Conservation (phyloP, 768 basidiomycete species). For the Boletus edulis region DNA sequence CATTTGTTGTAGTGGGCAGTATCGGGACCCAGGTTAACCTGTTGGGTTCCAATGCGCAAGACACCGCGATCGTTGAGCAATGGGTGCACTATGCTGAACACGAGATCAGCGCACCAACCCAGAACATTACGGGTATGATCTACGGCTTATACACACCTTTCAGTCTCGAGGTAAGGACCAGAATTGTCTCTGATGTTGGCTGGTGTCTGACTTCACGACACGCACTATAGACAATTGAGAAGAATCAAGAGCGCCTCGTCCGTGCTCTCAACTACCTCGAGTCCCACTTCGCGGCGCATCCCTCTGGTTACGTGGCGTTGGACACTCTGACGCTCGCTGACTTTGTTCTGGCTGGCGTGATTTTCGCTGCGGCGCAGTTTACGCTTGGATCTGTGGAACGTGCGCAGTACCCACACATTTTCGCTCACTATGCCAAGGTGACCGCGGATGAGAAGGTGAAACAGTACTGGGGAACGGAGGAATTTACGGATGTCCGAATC, state of each 20-base stretch:
- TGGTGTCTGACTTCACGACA: not conserved
- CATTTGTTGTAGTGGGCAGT: conserved; percentile 7
- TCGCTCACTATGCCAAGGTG: conserved; percentile 21
- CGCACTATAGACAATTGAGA: not conserved
- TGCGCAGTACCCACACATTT: conserved; percentile 12
- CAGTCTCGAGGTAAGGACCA: conserved; percentile 3
- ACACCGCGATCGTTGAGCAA: conserved; percentile 10
- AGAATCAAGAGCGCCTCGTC: not conserved
- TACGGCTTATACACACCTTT: conserved; percentile 3
- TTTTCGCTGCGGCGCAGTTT: not conserved
- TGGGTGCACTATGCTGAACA: conserved; percentile 15
- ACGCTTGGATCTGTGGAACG: conserved; percentile 14
- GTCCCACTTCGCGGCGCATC: conserved; percentile 2
- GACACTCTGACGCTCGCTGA: conserved; percentile 19
- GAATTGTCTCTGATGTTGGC: not conserved
- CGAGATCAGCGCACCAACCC: conserved; percentile 4
- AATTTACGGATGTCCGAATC: conserved; percentile 4
- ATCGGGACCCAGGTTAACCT: conserved; percentile 8
- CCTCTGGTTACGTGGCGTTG: conserved; percentile 12
- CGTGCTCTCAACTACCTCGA: conserved; percentile 15
- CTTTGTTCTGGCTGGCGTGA: conserved; percentile 13
- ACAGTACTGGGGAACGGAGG: conserved; percentile 9
- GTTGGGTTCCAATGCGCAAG: conserved; percentile 10
- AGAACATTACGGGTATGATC: not conserved
- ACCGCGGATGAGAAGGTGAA: conserved; percentile 11